A percentile compares a stretch with the other conserved stretches of the same genome.
phyloP scores from a whole-genome alignment of 805 yeast species.

The Nakazawaea molendinolei region DNA sequence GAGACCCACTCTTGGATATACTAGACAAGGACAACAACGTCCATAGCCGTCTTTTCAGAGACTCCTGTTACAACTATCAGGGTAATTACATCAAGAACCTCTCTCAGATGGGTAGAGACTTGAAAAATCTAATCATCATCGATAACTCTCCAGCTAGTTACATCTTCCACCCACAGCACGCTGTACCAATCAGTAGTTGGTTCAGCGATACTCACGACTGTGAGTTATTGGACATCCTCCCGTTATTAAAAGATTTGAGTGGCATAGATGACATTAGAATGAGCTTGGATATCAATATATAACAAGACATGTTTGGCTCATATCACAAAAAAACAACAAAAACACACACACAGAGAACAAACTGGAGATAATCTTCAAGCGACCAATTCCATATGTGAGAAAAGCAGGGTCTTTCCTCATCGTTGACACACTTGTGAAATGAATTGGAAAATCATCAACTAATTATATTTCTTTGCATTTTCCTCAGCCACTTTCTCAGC shows the following conservation, averaged over 20 bases:
- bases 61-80: conserved; percentile 87
- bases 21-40: conserved; percentile 69
- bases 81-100: conserved; percentile 93
- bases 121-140: conserved; percentile 77
- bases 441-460: too few relatives aligned
- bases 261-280: conserved; percentile 79
- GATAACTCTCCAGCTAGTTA: conserved; percentile 99
- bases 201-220: conserved; percentile 97
- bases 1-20: conserved; percentile 89
- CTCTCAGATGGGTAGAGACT: conserved; percentile 90
- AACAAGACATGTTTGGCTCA: not conserved
- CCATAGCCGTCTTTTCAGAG: conserved; percentile 91
- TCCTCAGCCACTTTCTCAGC: too few relatives aligned
- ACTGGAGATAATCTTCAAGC: too few relatives aligned
- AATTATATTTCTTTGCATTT: too few relatives aligned
- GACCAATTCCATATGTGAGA: too few relatives aligned
- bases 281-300: conserved; percentile 71
- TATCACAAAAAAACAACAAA: not conserved
- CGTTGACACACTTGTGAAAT: too few relatives aligned
- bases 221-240: conserved; percentile 86
- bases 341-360: not conserved
- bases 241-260: conserved; percentile 82
- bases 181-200: conserved; percentile 96
- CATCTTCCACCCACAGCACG: conserved; percentile 95
- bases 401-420: too few relatives aligned